A percentile compares a stretch with the other conserved stretches of the same genome.
phyloP scores from a whole-genome alignment of 331 rosid species.

The Malus hybrid region DNA sequence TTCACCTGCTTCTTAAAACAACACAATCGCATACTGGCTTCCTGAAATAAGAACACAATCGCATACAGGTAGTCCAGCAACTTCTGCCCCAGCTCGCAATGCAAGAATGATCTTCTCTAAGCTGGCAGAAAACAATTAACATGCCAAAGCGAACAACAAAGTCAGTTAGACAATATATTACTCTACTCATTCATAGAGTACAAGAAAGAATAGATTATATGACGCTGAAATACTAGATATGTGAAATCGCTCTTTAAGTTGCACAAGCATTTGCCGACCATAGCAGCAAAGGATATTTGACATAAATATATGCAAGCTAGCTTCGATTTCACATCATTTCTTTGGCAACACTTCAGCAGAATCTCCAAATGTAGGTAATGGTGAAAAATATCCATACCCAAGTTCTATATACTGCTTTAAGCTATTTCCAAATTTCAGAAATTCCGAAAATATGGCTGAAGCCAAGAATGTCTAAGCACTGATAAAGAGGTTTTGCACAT shows the following conservation, averaged over 20 bases:
- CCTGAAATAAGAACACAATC: constrained; percentile 83
- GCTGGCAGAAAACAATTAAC: constrained; percentile 10
- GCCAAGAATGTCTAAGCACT: background rate
- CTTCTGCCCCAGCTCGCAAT: constrained; percentile 39
- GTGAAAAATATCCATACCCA: background rate
- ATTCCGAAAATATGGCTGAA: background rate
- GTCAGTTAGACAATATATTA: background rate
- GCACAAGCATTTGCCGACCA: too few relatives aligned
- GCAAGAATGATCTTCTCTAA: constrained; percentile 67
- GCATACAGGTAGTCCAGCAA: constrained; percentile 10
- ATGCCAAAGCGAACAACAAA: background rate
- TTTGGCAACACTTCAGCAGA: background rate
- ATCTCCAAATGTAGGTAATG: background rate
- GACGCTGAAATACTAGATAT: too few relatives aligned
- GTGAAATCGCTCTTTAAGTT: too few relatives aligned
- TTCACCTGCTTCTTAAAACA: constrained; percentile 80
- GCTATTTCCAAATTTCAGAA: background rate
- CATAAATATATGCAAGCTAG: background rate
- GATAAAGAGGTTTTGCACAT: background rate
- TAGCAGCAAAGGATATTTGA: too few relatives aligned
- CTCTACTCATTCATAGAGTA: background rate
- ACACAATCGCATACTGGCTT: constrained; percentile 47
- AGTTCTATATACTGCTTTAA: background rate
- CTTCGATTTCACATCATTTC: background rate
- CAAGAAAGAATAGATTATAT: background rate